Base-by-base conservation (phyloP, 331 rosid species). In the Spiraea crenata region DNA sequence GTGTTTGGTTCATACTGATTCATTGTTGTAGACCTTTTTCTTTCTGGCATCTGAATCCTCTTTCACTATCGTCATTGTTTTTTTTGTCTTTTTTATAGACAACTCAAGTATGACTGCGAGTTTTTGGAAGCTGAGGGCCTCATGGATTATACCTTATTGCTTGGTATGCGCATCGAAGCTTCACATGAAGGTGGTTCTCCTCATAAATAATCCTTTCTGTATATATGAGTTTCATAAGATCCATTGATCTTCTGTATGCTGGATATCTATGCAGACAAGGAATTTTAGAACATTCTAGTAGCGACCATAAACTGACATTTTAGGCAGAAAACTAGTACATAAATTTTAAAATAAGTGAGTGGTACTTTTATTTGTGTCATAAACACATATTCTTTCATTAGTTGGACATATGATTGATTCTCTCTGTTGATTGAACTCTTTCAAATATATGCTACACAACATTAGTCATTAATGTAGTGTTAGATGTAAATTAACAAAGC, bases 131-230 rank as follows among this genome's bases (percentile, higher is more conserved):
- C 66, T 5, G 83, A 78, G 55, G 85, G 83, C 71, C 64, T 81
- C 72, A 84, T 84, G 88, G 77, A 81, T 78, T 84, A 81, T 41
- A 81, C 85, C 65, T 71, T 84, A 39, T 68, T 84, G 77, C 83
- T 84, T 61, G 77, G 82, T 59, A 65, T 84, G 35, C 83, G 78
- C 70, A 20, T 64, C 7, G 62, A 63, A 51, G 51, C 69, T 54
- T 50, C 69, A 9, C 60, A 49, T 73, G 70, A 78, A 78, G 85
- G 88, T 84, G 49, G 45, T 65, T 63, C 54, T 63, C 19, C 74
- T 12, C 37, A 10, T 65, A 44, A n/a, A 15, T 55, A 6, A 5
- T 61, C 25, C 25, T 45, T 37, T 10, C 48, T 38, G 20, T n/a
- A 7, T 6, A n/a, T 41, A 31, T 16, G 10, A 41, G 16, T 38